phyloP scores from a whole-genome alignment of 345 rosid species.

The thale cress (Arabidopsis thaliana) region TAIR10.1 NC_003076.8:5037501-5038000 shows the following conservation, averaged over 20 bases:
- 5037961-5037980: neutral
- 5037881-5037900: neutral
- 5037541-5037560: conserved; percentile 90
- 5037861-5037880: neutral
- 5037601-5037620: neutral
- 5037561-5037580: conserved; percentile 77
- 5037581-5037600: conserved; percentile 76
- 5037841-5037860: too few relatives aligned
- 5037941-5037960: neutral
- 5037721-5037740: conserved; percentile 72
- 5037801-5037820: neutral
- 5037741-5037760: conserved; percentile 80
- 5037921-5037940: neutral
- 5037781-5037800: neutral
- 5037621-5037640: neutral
- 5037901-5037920: neutral
- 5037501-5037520: conserved; percentile 77
- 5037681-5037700: conserved; percentile 80
- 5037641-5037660: neutral
- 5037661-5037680: conserved; percentile 51
- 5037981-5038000: neutral
- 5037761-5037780: conserved; percentile 59
- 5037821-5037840: neutral
- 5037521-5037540: conserved; percentile 73
- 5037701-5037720: conserved; percentile 90